Base-by-base conservation (phyloP, 768 basidiomycete species). In the Amanita brunnescens region DNA sequence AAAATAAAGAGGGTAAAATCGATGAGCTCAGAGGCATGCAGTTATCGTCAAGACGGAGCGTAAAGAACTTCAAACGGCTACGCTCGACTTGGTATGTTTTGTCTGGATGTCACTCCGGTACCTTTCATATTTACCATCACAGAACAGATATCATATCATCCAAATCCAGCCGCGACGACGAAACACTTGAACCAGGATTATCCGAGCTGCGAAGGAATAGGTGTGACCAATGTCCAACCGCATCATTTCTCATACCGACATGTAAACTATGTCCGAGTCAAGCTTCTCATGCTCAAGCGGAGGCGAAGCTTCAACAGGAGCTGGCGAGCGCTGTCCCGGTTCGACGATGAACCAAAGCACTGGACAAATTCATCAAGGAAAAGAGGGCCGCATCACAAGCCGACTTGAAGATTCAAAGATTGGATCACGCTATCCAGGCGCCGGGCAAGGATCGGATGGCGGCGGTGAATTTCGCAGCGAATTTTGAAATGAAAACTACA, bases 1-100 rank as follows among this genome's bases (percentile, higher is more conserved):
- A 94, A 67, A 94, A 99, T 71, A 96, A 96, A 65, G 96, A 97
- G 46, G 91, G 92, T 42, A 98, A 98, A 69, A 87, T 91, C 49
- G 87, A 85, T 14, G 88, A 98, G 64, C 79, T 98, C 56, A 89
- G 61, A 91, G 89, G 67, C 84, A 93, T 63, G 75, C 85, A 1
- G 83, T 86, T 2, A 69, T 74, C 6, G 80, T 97, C 54, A 98
- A 97, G 70, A 80, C 80, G 7, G 78, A 85, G 56, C 92, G 96
- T 61, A 92, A 89, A 70, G 92, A 94, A 53, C 73, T 87, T 20
- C 93, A 97, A 61, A 91, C 91, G 0, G 86, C 85, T 1, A 75
- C 75, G 26, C 77, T 98, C 6, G 95, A 98, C 61, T 71, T 95
- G 56, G 83, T 16, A 6, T 38, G 20, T 8, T 51, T 23, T n/a